phyloP scores from a whole-genome alignment of 1,284 basidiomycete species.

The Ceratobasidium theobromae region DNA sequence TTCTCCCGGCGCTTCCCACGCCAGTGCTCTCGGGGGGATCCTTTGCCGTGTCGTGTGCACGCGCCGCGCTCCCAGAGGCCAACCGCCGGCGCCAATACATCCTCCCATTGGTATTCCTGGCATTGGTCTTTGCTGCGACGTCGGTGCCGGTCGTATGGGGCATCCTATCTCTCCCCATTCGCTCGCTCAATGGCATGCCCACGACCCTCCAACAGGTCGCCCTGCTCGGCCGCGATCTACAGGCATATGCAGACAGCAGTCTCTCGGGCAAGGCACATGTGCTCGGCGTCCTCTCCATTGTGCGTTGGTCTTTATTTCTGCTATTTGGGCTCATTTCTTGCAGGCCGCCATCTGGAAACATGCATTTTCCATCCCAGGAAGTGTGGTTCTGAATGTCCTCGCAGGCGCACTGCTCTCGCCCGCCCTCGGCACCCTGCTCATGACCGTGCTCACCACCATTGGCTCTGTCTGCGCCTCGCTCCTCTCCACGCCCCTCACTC shows the following conservation, averaged over 20 bases:
- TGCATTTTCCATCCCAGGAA: conserved; percentile 90
- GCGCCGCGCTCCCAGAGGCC: conserved; percentile 17
- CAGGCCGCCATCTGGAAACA: conserved; percentile 85
- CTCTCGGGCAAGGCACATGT: conserved; percentile 65
- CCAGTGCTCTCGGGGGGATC: conserved; percentile 28
- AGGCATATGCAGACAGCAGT: conserved; percentile 58
- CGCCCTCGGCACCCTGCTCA: conserved; percentile 70
- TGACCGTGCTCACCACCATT: conserved; percentile 79
- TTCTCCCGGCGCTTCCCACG: conserved; percentile 26
- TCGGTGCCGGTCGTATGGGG: conserved; percentile 47
- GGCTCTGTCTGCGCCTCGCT: conserved; percentile 79
- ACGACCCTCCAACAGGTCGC: conserved; percentile 71
- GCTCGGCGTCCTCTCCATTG: conserved; percentile 71
- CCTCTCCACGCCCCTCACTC: conserved; percentile 78
- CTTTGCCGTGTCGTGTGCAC: conserved; percentile 26
- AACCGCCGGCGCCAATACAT: conserved; percentile 15
- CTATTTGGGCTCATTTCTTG: neutral
- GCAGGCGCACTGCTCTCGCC: conserved; percentile 54
- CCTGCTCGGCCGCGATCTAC: conserved; percentile 69
- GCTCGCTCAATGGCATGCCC: conserved; percentile 62
- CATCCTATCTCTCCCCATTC: conserved; percentile 65
- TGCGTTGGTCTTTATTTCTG: neutral
- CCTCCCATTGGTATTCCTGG: conserved; percentile 31
- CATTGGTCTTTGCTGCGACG: conserved; percentile 32
- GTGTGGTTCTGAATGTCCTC: conserved; percentile 66